A percentile compares a stretch with the other conserved stretches of the same genome.
Evolutionary conservation across 208 protist species (phyloP).

Genomic region (Trypanosoma rangeli): DNA sequence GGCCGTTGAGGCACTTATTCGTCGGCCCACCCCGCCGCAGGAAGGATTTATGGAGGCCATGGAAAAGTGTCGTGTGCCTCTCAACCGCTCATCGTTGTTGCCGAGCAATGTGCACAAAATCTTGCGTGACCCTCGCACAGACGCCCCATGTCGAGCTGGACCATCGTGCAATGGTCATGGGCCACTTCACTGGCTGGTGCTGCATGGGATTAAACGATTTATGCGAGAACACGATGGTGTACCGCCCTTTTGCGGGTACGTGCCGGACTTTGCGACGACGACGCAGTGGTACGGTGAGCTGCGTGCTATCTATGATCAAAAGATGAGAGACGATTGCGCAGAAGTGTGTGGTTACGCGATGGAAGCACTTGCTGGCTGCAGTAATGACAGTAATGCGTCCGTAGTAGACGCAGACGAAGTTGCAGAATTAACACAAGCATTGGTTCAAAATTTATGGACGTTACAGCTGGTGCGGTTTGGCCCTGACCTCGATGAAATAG

Average conservation of each 20-base stretch:
- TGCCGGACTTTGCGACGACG: slow-evolving; percentile 96
- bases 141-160: slow-evolving; percentile 4
- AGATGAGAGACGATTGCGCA: slow-evolving; percentile 55
- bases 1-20: slow-evolving; percentile 17
- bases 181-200: slow-evolving; percentile 34
- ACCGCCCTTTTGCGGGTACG: slow-evolving; percentile 84
- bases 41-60: slow-evolving; percentile 66
- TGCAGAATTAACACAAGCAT: not conserved
- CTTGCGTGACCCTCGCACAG: slow-evolving; percentile 35
- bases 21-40: slow-evolving; percentile 33
- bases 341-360: slow-evolving; percentile 32
- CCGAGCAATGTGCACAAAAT: slow-evolving; percentile 28
- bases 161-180: slow-evolving; percentile 24
- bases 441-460: slow-evolving; percentile 54
- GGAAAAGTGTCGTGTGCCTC: slow-evolving; percentile 42
- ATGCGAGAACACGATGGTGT: slow-evolving; percentile 21
- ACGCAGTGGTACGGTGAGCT: slow-evolving; percentile 92
- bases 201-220: slow-evolving; percentile 34
- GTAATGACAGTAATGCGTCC: not conserved
- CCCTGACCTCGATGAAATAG: slow-evolving; percentile 13
- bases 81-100: slow-evolving; percentile 43
- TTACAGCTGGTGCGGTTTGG: slow-evolving; percentile 32
- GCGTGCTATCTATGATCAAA: slow-evolving; percentile 67
- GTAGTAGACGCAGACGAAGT: not conserved
- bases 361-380: slow-evolving; percentile 10